Percentiles rank a stretch among this genome's conserved stretches.
Conservation (phyloP, 2,329 filamentous ascomycete species). For the Acrodontium crateriforme region DNA sequence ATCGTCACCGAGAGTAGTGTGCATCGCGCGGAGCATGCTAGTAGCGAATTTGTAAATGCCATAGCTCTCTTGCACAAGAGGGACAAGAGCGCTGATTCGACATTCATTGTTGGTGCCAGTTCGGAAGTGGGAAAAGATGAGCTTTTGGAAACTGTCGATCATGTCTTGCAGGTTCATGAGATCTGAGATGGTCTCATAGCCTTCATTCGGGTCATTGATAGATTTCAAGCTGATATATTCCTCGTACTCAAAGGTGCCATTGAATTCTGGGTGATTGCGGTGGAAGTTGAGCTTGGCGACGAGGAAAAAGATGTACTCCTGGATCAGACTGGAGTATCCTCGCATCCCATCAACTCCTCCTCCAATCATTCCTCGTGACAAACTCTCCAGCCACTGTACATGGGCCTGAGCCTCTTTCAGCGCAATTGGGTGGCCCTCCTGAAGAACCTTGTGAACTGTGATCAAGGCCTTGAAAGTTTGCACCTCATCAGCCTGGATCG, state of each 20-base stretch:
- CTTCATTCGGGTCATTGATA: slow-evolving; percentile 97
- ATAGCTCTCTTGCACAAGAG: slow-evolving; percentile 92
- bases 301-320: slow-evolving; percentile 93
- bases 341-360: slow-evolving; percentile 54
- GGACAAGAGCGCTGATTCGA: slow-evolving; percentile 83
- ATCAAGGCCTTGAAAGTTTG: slow-evolving; percentile 98
- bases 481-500: slow-evolving; percentile 94
- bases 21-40: slow-evolving; percentile 97
- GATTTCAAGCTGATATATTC: slow-evolving; percentile 97
- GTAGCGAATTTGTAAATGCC: slow-evolving; percentile 99
- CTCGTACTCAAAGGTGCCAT: slow-evolving; percentile 97
- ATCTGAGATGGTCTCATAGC: slow-evolving; percentile 90
- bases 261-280: slow-evolving; percentile 92
- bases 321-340: slow-evolving; percentile 79
- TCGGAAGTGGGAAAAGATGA: slow-evolving; percentile 95
- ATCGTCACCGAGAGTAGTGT: slow-evolving; percentile 76
- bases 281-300: slow-evolving; percentile 94
- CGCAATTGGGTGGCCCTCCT: slow-evolving; percentile 84
- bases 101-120: slow-evolving; percentile 90
- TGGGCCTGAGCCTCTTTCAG: slow-evolving; percentile 82
- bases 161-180: slow-evolving; percentile 95
- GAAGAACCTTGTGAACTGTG: slow-evolving; percentile 91
- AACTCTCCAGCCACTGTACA: slow-evolving; percentile 79
- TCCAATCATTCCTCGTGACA: slow-evolving; percentile 64
- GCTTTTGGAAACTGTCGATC: slow-evolving; percentile 96